Base-by-base conservation (phyloP, 2,329 filamentous ascomycete species). In the Lachnellula subtilissima region DNA sequence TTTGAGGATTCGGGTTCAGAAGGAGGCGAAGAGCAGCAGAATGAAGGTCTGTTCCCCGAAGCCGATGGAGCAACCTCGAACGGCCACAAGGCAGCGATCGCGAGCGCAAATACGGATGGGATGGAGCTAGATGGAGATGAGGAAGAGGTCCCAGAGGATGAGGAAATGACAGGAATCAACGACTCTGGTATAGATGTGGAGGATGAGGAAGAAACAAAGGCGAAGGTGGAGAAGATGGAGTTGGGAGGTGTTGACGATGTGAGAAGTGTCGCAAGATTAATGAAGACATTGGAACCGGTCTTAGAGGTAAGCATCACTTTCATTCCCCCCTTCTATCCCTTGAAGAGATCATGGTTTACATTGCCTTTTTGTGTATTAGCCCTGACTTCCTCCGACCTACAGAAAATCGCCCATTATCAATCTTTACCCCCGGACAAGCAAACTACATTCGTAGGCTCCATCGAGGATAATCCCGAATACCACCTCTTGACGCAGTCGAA, bases 401-500 rank as follows among this genome's bases (percentile, higher is more conserved):
- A 94, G 89, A 89, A 90, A 87, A 92, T 95, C 72, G 78, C 82
- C 70, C 78, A 88, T 67, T 94, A 85, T 74, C 85, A 89, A 74
- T 83, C 81, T 43, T 79, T 89, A 66, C 80, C 87, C 4, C 80
- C 85, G 36, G 79, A 83, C 52, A 79, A 85, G 55, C 82, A 80
- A 62, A 83, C 81, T 32, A 82, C 79, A 22, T 81, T 85, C 65
- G 77, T 94, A 58, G 91, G 91, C 65, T 92, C 89, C 54, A 86
- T 96, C 66, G 91, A 96, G 73, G 91, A 96, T 68, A 91, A 96
- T 66, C 91, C 91, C 51, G 91, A 96, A 71, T 96, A 96, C 73
- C 85, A 90, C 71, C 83, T 96, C 37, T 76, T 96, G 56, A 95
- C 90, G 36, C 86, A 94, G 70, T 91, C 91, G 15, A 96, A 96